These are phyloP conservation scores for Penicillium sp. DNA, from an alignment of 2,329 filamentous ascomycete genomes.

Conservation along the genomic window DNA sequence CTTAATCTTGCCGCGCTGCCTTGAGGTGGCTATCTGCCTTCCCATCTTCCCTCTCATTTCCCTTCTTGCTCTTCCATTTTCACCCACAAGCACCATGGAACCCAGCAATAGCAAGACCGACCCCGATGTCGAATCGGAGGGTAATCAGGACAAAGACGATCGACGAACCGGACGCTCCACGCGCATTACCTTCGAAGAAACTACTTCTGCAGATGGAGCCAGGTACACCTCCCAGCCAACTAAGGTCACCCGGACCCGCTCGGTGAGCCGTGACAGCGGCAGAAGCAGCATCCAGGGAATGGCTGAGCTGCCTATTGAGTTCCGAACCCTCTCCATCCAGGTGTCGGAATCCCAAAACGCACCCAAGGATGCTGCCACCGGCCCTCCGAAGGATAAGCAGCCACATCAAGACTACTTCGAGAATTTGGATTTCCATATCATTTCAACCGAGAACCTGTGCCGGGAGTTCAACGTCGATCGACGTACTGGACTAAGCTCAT, in stretches of 20 bases:
- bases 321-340: conserved; percentile 41
- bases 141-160: conserved; percentile 10
- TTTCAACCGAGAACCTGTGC: conserved; percentile 57
- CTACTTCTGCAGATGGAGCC: conserved; percentile 9
- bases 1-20: not conserved
- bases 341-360: conserved; percentile 40
- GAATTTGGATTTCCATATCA: conserved; percentile 66
- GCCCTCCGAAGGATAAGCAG: conserved; percentile 15
- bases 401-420: conserved; percentile 52
- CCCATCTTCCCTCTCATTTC: not conserved
- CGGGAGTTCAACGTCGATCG: conserved; percentile 60
- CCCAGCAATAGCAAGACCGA: conserved; percentile 9
- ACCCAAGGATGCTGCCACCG: conserved; percentile 24
- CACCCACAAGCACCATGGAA: conserved; percentile 14
- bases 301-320: conserved; percentile 37
- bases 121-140: conserved; percentile 16
- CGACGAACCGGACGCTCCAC: conserved; percentile 13
- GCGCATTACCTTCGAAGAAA: conserved; percentile 25
- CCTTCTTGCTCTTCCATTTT: not conserved
- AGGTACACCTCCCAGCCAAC: conserved; percentile 23
- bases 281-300: conserved; percentile 14
- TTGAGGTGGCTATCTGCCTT: conserved; percentile 11
- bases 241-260: conserved; percentile 18
- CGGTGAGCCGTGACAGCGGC: conserved; percentile 24
- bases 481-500: conserved; percentile 58